Base-by-base conservation (phyloP, 2,329 filamentous ascomycete genomes). In the Xylogone sp. region DNA sequence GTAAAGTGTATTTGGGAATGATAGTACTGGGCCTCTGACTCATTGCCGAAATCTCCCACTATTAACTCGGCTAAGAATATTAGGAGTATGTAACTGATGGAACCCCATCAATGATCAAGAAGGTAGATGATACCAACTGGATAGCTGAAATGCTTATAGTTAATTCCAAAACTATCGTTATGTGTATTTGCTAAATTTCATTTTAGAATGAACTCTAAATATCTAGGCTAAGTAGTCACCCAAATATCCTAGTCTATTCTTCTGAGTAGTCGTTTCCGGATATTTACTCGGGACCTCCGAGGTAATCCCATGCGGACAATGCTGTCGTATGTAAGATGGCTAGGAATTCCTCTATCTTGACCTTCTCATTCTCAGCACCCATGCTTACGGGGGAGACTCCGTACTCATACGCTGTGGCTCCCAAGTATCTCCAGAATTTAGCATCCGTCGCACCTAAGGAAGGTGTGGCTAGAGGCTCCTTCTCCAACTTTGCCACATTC, bases 401-500 rank as follows among this genome's bases (percentile, higher is more conserved):
- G 54, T 66, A 70, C 2, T 68, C 62, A 56, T 70, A 73, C 2
- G 67, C 69, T 1, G 69, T 69, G 3, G 71, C 56, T 1, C 60
- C 62, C 8, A 58, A 58, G 53, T 71, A 69, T 16, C 71, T 58
- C 51, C 68, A 73, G 53, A 69, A 68, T 53, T 74, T 72, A 48
- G 67, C 70, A 46, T 72, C 69, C 1, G 71, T 74, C 2, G 69
- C 70, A 10, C 69, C 70, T 31, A 73, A 56, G 8, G 61, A 65
- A 3, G 69, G 68, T 34, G 72, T 69, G 0, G 65, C 62, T 10
- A 68, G 48, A 2, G 69, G 67, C 39, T 51, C 54, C 22, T 54
- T 53, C 13, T 63, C 56, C 27, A 31, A 13, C 13, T 31, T 31
- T 6, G 56, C 58, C 3, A 68, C 52, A 1, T 52, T 48, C 50